A percentile compares a stretch with the other conserved stretches of the same genome.
phyloP scores from a whole-genome alignment of 2,329 filamentous ascomycete genomes.

The Geosmithia flava region DNA sequence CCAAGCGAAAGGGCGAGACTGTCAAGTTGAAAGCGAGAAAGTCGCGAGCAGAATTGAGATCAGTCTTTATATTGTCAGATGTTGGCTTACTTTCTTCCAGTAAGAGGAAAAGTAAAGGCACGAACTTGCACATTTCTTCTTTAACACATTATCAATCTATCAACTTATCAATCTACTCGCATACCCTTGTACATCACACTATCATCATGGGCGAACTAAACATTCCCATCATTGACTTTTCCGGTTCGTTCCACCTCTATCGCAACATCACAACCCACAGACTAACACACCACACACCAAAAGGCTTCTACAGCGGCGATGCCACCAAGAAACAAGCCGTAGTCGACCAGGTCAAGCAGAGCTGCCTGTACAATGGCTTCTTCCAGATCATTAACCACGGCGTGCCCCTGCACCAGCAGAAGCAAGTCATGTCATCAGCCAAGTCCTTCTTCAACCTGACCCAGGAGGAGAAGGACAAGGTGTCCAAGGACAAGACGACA shows the following conservation, averaged over 20 bases:
- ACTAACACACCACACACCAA: background rate
- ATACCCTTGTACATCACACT: background rate
- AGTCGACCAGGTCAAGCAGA: slow-evolving; percentile 22
- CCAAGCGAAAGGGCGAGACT: no score
- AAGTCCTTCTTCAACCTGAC: slow-evolving; percentile 35
- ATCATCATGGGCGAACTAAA: slow-evolving; percentile 3
- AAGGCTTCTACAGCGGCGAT: slow-evolving; percentile 9
- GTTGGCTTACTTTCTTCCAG: no score
- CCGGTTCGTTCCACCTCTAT: slow-evolving; percentile 6
- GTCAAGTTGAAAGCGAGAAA: no score
- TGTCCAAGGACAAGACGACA: slow-evolving; percentile 22
- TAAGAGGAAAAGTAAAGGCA: no score
- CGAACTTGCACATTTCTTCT: no score
- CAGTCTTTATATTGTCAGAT: no score
- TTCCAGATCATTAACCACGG: slow-evolving; percentile 38
- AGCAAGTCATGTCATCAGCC: slow-evolving; percentile 24
- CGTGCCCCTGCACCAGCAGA: slow-evolving; percentile 25
- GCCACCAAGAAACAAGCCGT: slow-evolving; percentile 13
- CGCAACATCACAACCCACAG: background rate
- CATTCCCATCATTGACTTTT: slow-evolving; percentile 16
- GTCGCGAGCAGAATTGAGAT: no score
- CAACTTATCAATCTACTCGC: background rate
- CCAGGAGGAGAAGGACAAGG: slow-evolving; percentile 27
- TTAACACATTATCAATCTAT: background rate
- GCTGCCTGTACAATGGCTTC: slow-evolving; percentile 35